A percentile compares a stretch with the other conserved stretches of the same genome.
Evolutionary conservation across 179 eudicot species (phyloP).

Genomic region (Beta corolliflora): DNA sequence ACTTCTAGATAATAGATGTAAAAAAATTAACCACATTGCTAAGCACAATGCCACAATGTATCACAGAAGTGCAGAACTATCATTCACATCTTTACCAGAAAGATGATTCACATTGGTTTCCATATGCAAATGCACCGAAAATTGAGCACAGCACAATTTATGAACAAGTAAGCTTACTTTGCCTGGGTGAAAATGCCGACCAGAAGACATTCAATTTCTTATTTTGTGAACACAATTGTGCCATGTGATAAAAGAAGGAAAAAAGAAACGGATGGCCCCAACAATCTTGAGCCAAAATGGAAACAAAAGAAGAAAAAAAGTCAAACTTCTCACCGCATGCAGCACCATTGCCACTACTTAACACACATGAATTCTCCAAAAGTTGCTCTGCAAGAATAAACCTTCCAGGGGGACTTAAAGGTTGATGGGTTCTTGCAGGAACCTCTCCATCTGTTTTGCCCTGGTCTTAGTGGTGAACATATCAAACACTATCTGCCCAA

Average conservation of each 20-base stretch:
- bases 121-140: background rate
- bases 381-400: background rate
- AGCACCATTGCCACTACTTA: constrained; percentile 21
- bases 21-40: background rate
- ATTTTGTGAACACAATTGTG: constrained; percentile 16
- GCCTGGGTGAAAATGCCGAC: background rate
- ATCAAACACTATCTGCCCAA: constrained; percentile 77
- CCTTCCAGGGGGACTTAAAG: constrained; percentile 11
- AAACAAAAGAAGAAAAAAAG: background rate
- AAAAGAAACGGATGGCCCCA: background rate
- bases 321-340: constrained; percentile 19
- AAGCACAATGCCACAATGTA: background rate
- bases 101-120: background rate
- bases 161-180: background rate
- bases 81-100: background rate
- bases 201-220: constrained; percentile 10
- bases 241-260: background rate
- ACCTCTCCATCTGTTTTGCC: constrained; percentile 89
- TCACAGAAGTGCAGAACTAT: background rate
- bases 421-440: constrained; percentile 40
- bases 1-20: background rate
- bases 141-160: no score
- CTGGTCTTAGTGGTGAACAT: constrained; percentile 80
- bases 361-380: background rate
- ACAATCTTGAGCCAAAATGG: constrained; percentile 13